A percentile compares a stretch with the other conserved stretches of the same genome.
Evolutionary conservation across 352 stramenopile genomes (phyloP).

Genomic region (Phytopythium cucurbitacearum): DNA sequence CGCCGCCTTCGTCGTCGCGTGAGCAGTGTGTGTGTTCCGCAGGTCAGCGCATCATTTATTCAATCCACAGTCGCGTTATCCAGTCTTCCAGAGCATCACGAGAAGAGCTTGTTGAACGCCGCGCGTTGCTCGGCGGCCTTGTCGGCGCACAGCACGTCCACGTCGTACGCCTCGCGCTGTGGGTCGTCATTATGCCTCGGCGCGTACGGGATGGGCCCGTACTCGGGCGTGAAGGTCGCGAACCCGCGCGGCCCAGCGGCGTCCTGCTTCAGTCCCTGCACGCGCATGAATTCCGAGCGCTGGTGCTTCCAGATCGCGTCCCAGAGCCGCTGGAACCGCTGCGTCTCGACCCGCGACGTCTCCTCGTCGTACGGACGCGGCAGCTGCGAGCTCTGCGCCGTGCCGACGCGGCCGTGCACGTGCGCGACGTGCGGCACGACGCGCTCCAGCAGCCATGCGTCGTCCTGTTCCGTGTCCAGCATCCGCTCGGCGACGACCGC

Average conservation of each 20-base stretch:
- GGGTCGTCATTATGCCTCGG: conserved; percentile 21
- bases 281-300: conserved; percentile 8
- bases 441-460: conserved; percentile 38
- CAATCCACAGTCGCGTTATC: conserved; percentile 1
- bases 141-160: conserved; percentile 42
- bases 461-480: conserved; percentile 39
- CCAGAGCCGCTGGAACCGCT: conserved; percentile 59
- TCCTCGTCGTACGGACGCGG: conserved; percentile 24
- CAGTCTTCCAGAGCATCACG: not conserved
- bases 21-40: too few relatives aligned
- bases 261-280: conserved; percentile 6
- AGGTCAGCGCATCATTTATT: too few relatives aligned
- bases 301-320: conserved; percentile 39
- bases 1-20: not conserved
- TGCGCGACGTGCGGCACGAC: conserved; percentile 58
- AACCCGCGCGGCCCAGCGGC: conserved; percentile 8
- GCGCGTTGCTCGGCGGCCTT: conserved; percentile 28
- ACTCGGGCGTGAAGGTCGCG: conserved; percentile 69
- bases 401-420: conserved; percentile 57
- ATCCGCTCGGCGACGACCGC: conserved; percentile 51
- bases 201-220: conserved; percentile 63
- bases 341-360: conserved; percentile 19
- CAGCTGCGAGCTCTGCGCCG: conserved; percentile 49
- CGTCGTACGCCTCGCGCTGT: conserved; percentile 38
- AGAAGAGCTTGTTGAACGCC: conserved; percentile 16